Evolutionary conservation across 768 basidiomycete species (phyloP).

Genomic region (Hysterangium stoloniferum): DNA sequence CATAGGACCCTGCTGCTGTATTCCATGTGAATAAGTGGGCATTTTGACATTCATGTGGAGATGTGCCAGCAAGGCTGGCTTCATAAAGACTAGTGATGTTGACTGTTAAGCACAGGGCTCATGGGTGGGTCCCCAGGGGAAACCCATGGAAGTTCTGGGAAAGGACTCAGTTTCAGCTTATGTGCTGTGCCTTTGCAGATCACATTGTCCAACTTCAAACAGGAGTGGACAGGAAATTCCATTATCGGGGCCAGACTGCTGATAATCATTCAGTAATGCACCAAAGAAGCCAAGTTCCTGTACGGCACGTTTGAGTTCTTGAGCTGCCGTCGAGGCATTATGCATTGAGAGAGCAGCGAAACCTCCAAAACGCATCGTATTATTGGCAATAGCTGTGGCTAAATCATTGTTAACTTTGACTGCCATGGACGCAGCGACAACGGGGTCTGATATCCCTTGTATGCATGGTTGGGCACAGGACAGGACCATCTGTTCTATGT

Average conservation of each 20-base stretch:
- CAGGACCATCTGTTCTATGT: slow-evolving; percentile 8
- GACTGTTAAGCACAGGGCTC: no score
- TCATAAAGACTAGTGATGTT: no score
- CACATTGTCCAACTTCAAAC: no score
- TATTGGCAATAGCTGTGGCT: slow-evolving; percentile 10
- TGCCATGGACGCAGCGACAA: slow-evolving; percentile 2
- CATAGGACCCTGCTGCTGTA: no score
- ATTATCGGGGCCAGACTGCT: slow-evolving; percentile 13
- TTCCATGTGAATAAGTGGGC: no score
- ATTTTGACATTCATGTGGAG: no score
- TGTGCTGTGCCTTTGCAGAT: no score
- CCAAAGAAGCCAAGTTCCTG: slow-evolving; percentile 11
- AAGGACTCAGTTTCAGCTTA: no score
- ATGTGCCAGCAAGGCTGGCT: no score
- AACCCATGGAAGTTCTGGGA: no score
- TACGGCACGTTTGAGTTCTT: slow-evolving; percentile 11
- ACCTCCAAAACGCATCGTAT: slow-evolving; percentile 13
- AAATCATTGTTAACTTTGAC: slow-evolving; percentile 5
- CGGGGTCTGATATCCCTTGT: slow-evolving; percentile 11
- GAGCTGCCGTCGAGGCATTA: slow-evolving; percentile 9
- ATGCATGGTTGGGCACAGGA: slow-evolving; percentile 12
- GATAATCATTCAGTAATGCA: slow-evolving; percentile 13
- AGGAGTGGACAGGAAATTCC: no score
- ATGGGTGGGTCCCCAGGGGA: no score
- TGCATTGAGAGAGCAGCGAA: slow-evolving; percentile 13